A percentile compares a stretch with the other conserved stretches of the same genome.
These are phyloP conservation scores for Suillus placidus DNA, from an alignment of 768 basidiomycete species.

Conservation along the genomic window DNA sequence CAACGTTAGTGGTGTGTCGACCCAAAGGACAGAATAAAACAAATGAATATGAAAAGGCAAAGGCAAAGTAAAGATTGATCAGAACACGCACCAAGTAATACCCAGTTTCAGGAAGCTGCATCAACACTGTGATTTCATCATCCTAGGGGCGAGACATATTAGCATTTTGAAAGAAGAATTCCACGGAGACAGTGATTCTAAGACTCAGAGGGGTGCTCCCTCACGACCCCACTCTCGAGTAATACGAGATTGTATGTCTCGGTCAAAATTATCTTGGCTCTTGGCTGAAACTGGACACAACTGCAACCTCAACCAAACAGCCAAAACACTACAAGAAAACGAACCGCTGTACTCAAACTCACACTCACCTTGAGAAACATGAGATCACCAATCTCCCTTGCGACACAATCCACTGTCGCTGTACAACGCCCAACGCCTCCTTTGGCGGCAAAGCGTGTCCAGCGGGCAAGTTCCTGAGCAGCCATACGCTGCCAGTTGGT, in stretches of 20 bases:
- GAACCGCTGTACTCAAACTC: not conserved
- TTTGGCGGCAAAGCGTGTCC: conserved; percentile 84
- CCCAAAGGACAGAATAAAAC: conserved; percentile 1
- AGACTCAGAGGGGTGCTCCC: not conserved
- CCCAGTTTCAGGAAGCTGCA: conserved; percentile 64
- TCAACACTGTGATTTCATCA: conserved; percentile 77
- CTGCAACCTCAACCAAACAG: not conserved
- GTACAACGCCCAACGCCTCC: conserved; percentile 84
- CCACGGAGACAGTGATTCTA: not conserved
- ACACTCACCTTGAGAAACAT: conserved; percentile 81
- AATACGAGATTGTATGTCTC: not conserved
- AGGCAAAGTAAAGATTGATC: not conserved
- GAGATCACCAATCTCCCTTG: conserved; percentile 71
- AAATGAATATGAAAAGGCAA: not conserved
- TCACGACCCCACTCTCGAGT: not conserved
- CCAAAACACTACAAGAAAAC: conserved; percentile 2
- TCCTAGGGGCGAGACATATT: conserved; percentile 44
- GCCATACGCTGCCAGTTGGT: conserved; percentile 49
- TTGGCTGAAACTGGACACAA: not conserved
- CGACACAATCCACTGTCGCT: conserved; percentile 74
- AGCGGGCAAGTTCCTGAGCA: conserved; percentile 69
- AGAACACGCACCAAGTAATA: conserved; percentile 66
- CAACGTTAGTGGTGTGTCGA: not conserved
- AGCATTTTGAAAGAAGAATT: not conserved
- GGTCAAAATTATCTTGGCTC: not conserved